Evolutionary conservation across 169 alveolate genomes (phyloP).

Genomic region (Amoebophrya sp.): DNA sequence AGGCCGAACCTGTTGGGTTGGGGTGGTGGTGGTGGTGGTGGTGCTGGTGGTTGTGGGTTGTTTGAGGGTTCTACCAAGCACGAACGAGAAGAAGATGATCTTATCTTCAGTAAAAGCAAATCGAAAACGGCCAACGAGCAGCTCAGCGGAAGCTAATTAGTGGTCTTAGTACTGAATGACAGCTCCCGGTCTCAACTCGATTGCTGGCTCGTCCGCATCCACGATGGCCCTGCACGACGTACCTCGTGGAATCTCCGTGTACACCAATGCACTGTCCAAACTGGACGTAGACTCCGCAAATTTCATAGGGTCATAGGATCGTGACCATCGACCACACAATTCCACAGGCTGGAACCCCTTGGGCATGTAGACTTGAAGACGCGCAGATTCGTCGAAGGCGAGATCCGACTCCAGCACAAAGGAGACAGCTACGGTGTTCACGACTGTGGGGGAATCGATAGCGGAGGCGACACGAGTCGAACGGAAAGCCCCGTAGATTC

Average conservation of each 20-base stretch:
- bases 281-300: too few species aligned
- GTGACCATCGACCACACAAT: not conserved
- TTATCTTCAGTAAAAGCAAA: too few species aligned
- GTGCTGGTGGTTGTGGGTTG: too few species aligned
- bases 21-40: too few species aligned
- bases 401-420: constrained; percentile 29
- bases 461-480: not conserved
- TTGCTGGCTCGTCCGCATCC: not conserved
- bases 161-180: too few species aligned
- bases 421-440: not conserved
- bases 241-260: not conserved
- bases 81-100: too few species aligned
- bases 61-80: too few species aligned
- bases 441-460: constrained; percentile 17
- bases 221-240: not conserved
- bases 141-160: too few species aligned
- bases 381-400: not conserved
- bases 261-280: not conserved
- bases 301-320: not conserved
- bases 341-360: constrained; percentile 28
- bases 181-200: not conserved
- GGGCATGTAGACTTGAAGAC: constrained; percentile 11
- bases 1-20: not conserved
- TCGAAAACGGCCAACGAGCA: too few species aligned
- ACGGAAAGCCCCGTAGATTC: constrained; percentile 29